Evolutionary conservation across 129 eudicot genomes (phyloP), one percentile per base, ranked within the genome.

Genomic region (Pittosporum tobira): DNA sequence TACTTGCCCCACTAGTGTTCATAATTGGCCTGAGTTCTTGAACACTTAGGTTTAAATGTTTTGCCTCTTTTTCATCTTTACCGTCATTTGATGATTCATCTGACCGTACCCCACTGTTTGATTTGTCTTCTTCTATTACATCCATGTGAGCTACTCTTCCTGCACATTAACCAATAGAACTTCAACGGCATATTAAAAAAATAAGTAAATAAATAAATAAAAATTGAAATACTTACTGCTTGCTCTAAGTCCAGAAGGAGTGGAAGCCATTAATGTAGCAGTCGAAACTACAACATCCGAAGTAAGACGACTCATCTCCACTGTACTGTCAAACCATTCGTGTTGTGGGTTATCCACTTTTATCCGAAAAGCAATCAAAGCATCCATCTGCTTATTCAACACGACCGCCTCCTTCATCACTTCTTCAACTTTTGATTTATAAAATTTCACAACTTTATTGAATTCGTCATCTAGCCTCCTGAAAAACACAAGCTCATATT

Each of bases 41-140:
- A n/a, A n/a, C n/a, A n/a, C n/a, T n/a, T n/a, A n/a, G n/a, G n/a
- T n/a, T n/a, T n/a, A n/a, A n/a, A n/a, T n/a, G n/a, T n/a, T n/a
- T n/a, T n/a, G n/a, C n/a, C n/a, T n/a, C n/a, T n/a, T n/a, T n/a
- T n/a, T n/a, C n/a, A n/a, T n/a, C n/a, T n/a, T n/a, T n/a, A n/a
- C n/a, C n/a, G n/a, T n/a, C n/a, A n/a, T n/a, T n/a, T n/a, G n/a
- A n/a, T n/a, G n/a, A n/a, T n/a, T n/a, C n/a, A n/a, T n/a, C n/a
- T n/a, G 20, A 84, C 94, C 94, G 80, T 84, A 48, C 80, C 94
- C 52, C 77, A 84, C 57, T 84, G 80, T 84, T 84, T 84, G 84
- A 84, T 64, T 75, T 72, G 31, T 75, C 75, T 7, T 75, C 55
- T n/a, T n/a, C n/a, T n/a, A n/a, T n/a, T n/a, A n/a, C n/a, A n/a